Evolutionary conservation across 805 yeast genomes (phyloP).

Genomic region (Wickerhamiella brachini): DNA sequence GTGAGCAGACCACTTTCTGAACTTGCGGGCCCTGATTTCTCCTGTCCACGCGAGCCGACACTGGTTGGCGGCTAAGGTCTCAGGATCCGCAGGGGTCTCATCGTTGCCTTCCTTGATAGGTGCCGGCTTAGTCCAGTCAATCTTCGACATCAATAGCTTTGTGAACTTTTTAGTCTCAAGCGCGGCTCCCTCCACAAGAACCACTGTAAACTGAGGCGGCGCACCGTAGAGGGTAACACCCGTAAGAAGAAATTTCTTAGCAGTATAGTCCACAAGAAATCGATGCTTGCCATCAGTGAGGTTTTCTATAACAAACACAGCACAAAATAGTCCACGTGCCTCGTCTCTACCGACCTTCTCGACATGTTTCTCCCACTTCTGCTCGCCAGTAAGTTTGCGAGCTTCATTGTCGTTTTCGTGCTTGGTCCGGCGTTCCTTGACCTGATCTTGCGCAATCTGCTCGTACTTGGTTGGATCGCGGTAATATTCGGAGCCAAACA

Average conservation of each 20-base stretch:
- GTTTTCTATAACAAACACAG: constrained; percentile 44
- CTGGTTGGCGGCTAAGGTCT: constrained; percentile 2
- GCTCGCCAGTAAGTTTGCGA: constrained; percentile 48
- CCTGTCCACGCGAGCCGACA: constrained; percentile 62
- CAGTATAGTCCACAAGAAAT: constrained; percentile 67
- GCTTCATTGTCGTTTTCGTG: constrained; percentile 52
- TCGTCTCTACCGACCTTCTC: constrained; percentile 37
- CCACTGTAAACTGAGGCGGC: constrained; percentile 32
- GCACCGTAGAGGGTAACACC: constrained; percentile 36
- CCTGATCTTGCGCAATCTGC: constrained; percentile 50
- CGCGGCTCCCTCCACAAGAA: constrained; percentile 64
- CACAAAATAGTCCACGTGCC: constrained; percentile 36
- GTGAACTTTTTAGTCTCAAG: constrained; percentile 49
- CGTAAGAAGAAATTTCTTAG: constrained; percentile 50
- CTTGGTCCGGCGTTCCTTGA: constrained; percentile 40
- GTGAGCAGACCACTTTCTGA: constrained; percentile 57
- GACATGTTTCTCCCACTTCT: constrained; percentile 36
- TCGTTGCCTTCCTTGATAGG: not conserved
- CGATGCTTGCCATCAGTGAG: constrained; percentile 52
- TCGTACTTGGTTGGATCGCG: constrained; percentile 84
- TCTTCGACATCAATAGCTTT: constrained; percentile 37
- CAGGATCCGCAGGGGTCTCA: not conserved
- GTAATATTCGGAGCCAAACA: constrained; percentile 71
- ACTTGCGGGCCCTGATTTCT: constrained; percentile 36
- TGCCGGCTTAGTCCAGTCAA: not conserved